Evolutionary conservation across 2,329 filamentous ascomycete species (phyloP), one percentile per base, ranked within the genome.

Genomic region (Ophiostoma australiae): DNA sequence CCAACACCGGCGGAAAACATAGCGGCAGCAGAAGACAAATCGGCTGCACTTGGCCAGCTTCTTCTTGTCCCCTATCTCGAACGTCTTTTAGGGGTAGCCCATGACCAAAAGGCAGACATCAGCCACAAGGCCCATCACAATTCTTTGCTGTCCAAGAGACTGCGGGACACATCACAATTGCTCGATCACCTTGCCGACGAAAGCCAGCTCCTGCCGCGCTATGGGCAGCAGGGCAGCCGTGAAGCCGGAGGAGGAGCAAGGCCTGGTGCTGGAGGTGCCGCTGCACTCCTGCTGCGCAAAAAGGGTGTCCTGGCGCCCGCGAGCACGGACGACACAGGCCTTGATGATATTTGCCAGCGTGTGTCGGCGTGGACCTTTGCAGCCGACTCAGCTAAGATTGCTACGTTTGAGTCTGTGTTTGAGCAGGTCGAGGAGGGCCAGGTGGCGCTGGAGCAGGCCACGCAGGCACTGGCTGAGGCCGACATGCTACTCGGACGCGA

Each of bases 401-500:
- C 82, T 1, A 88, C 84, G 0, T 81, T 88, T 13, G 86, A 89
- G 75, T 78, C 80, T 10, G 85, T 90, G 13, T 84, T 85, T 10
- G 87, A 89, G 75, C 86, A 84, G 73, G 82, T 90, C 2, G 87
- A 90, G 69, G 80, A 83, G 69, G 87, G 87, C 0, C 84, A 88
- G 74, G 75, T 84, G 15, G 85, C 85, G 2, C 78, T 90, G 27
- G 85, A 87, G 70, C 81, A 81, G 23, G 84, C 85, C 15, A 83
- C 84, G 76, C 78, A 81, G 68, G 79, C 80, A 1, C 75, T 90
- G 3, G 78, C 79, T n/a, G 81, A 86, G 66, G 81, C 87, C 13
- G 80, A 85, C 69, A 77, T 78, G 55, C 78, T 89, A 7, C 76
- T 88, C 77, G 13, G 75, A 74, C 4, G 58, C 74, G n/a, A 5